Base-by-base conservation (phyloP, 345 rosid genomes). In the Salix koriyanagi region DNA sequence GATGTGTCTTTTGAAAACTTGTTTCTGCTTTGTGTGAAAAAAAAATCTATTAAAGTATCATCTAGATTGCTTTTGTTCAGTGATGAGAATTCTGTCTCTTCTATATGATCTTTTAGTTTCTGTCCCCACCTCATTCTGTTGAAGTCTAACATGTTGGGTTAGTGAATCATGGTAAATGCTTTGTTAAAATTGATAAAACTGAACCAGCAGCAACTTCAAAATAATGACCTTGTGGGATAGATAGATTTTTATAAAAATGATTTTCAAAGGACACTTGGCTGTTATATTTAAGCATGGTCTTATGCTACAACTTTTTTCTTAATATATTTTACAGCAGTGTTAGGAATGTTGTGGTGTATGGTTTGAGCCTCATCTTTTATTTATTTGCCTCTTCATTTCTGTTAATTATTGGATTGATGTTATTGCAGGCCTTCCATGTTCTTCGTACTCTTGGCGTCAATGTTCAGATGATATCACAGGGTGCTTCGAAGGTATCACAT, bases 391-490 rank as follows among this genome's bases (percentile, higher is more conserved):
- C 12, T 11, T 37, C 18, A 36, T 46, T 62, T 23, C 52, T 11
- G 34, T 21, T 18, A 65, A 46, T 46, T n/a, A 67, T 23, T 28
- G 66, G 58, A 18, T 54, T 2, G 32, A 32, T 50, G 28, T 28
- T 44, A 39, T 79, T 69, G 71, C 91, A 96, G 98, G 99, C 79
- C 61, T 96, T 96, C 82, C 84, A 69, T 62, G 99, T 92, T 83
- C 97, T 96, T 67, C 86, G 91, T 81, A 86, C 87, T 78, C 89
- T 88, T 66, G 95, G 97, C 69, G 92, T 94, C 65, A 96, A 94
- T 81, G 99, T 96, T 78, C 99, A 96, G 85, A 94, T 96, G 99
- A 96, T 94, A 84, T 96, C 98, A 75, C 97, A 96, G 87, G 98
- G 99, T 56, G 98, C 99, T 74, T 96, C 99, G n/a, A 96, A 96